These are phyloP conservation scores for Pythium myriotylum DNA, from an alignment of 352 stramenopile species.

Conservation along the genomic window DNA sequence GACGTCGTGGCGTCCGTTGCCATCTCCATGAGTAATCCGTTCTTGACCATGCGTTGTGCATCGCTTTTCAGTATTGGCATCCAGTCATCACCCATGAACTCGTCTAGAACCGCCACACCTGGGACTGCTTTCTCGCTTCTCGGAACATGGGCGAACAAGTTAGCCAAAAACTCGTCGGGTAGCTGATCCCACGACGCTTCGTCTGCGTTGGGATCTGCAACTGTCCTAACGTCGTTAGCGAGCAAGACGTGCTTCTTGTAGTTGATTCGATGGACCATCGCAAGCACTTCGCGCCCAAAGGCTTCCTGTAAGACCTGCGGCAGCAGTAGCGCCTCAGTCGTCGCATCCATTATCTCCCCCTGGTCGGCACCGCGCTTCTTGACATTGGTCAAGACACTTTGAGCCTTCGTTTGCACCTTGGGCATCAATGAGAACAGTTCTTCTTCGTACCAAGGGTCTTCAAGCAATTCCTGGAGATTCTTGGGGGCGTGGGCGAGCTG, in stretches of 20 bases:
- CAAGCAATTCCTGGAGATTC: constrained; percentile 71
- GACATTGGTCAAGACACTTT: constrained; percentile 79
- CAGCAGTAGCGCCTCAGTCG: constrained; percentile 64
- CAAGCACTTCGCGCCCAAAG: constrained; percentile 79
- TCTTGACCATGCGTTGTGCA: constrained; percentile 62
- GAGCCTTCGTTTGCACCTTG: constrained; percentile 74
- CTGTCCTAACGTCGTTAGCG: constrained; percentile 57
- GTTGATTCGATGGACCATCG: constrained; percentile 86
- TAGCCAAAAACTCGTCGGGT: constrained; percentile 48
- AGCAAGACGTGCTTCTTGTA: constrained; percentile 78
- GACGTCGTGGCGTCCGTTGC: not conserved
- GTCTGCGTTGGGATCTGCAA: constrained; percentile 62
- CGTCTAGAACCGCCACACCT: constrained; percentile 62
- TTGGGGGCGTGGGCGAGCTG: constrained; percentile 68
- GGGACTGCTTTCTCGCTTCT: constrained; percentile 1
- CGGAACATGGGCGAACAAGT: constrained; percentile 30
- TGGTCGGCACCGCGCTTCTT: constrained; percentile 71
- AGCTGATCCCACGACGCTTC: constrained; percentile 71
- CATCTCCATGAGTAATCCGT: constrained; percentile 43
- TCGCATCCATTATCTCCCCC: constrained; percentile 78
- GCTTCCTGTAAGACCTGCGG: constrained; percentile 85
- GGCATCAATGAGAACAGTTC: constrained; percentile 83
- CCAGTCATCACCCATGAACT: constrained; percentile 86
- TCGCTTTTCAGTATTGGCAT: constrained; percentile 62
- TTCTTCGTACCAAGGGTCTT: constrained; percentile 80